Evolutionary conservation across 2,329 filamentous ascomycete genomes (phyloP).

Genomic region (Alternaria ventricosa): DNA sequence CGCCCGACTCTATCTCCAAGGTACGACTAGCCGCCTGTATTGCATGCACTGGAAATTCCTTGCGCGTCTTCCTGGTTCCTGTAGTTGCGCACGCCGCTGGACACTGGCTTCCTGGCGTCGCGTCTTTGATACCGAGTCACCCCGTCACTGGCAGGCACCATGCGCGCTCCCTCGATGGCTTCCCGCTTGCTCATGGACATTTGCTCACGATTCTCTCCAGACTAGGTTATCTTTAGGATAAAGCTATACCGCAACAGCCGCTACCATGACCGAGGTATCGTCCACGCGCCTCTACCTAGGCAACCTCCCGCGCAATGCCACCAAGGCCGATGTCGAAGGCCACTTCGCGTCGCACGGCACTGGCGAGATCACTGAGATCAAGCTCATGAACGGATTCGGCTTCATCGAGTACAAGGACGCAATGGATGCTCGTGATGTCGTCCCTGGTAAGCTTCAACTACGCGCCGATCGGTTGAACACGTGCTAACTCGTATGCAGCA

Average conservation of each 20-base stretch:
- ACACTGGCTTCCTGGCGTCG: conserved; percentile 30
- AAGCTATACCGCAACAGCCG: conserved; percentile 15
- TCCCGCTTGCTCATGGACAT: conserved; percentile 31
- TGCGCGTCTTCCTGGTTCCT: conserved; percentile 30
- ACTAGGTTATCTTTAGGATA: conserved; percentile 37
- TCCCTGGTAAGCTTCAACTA: conserved; percentile 75
- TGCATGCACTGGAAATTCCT: conserved; percentile 28
- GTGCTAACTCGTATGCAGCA: conserved; percentile 50
- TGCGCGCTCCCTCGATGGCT: conserved; percentile 33
- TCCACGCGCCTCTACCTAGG: conserved; percentile 95
- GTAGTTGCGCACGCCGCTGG: conserved; percentile 33
- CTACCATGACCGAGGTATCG: conserved; percentile 81
- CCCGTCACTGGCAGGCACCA: conserved; percentile 30
- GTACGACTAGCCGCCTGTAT: conserved; percentile 36
- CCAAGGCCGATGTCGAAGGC: conserved; percentile 93
- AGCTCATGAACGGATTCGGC: conserved; percentile 99
- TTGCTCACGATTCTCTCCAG: conserved; percentile 44
- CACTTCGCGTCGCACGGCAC: conserved; percentile 96
- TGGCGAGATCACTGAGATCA: conserved; percentile 97
- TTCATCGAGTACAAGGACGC: conserved; percentile 99
- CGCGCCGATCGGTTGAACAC: neutral
- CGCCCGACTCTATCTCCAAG: conserved; percentile 29
- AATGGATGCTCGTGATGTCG: conserved; percentile 97
- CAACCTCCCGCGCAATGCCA: conserved; percentile 95
- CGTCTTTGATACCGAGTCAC: conserved; percentile 13